Conservation (phyloP, 306 rosid genomes). For the Begonia fuchsioides region DNA sequence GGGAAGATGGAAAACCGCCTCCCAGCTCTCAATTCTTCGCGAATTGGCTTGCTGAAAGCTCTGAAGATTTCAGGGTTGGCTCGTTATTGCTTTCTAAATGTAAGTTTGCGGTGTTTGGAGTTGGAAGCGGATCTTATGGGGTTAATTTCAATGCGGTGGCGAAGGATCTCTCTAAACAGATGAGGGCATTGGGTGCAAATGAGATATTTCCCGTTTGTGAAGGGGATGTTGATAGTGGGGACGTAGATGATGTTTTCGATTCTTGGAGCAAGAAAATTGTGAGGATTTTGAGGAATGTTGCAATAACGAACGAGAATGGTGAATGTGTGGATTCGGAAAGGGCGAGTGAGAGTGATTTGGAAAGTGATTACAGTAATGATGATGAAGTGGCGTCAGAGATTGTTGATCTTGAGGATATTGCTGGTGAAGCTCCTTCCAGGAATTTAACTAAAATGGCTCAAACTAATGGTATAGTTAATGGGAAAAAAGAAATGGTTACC, state of each 20-base stretch:
- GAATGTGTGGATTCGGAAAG: conserved; percentile 12
- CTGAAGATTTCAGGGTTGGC: conserved; percentile 73
- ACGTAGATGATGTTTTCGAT: conserved; percentile 48
- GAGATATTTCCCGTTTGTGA: conserved; percentile 61
- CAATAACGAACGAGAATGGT: conserved; percentile 27
- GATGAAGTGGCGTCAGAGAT: conserved; percentile 30
- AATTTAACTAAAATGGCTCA: conserved; percentile 24
- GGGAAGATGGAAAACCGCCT: conserved; percentile 83
- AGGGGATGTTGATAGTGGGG: conserved; percentile 62
- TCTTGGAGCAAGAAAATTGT: conserved; percentile 51
- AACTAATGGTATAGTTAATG: conserved; percentile 54
- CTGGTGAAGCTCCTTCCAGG: conserved; percentile 77
- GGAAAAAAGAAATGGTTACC: conserved; percentile 73
- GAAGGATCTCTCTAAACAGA: conserved; percentile 31
- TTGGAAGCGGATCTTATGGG: conserved; percentile 73
- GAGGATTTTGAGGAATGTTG: conserved; percentile 32
- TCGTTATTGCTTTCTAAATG: conserved; percentile 53
- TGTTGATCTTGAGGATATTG: conserved; percentile 95
- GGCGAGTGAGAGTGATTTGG: conserved; percentile 26
- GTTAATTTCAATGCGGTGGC: conserved; percentile 54
- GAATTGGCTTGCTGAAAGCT: conserved; percentile 74
- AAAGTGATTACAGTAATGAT: conserved; percentile 34
- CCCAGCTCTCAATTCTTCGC: conserved; percentile 39
- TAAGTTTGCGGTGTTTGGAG: conserved; percentile 60
- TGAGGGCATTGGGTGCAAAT: conserved; percentile 54